These are phyloP conservation scores for Candida dajiaensis DNA, from an alignment of 805 yeast genomes.

Conservation along the genomic window DNA sequence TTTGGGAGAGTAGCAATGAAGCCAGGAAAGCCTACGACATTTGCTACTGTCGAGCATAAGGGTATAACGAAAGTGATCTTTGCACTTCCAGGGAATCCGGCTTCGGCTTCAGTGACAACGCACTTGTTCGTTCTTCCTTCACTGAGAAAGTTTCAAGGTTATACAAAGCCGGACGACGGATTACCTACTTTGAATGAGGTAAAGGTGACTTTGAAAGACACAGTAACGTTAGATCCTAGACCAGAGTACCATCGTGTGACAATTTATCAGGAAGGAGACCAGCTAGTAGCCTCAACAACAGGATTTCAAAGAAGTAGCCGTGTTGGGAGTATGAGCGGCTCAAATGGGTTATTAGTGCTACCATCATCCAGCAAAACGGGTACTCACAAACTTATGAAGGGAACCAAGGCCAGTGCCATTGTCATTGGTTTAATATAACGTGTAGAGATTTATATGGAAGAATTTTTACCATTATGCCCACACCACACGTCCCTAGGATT, in stretches of 20 bases:
- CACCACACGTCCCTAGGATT: too few relatives aligned
- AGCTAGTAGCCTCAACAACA: constrained; percentile 35
- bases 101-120: constrained; percentile 44
- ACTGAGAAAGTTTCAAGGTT: constrained; percentile 32
- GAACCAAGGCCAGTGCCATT: constrained; percentile 22
- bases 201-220: constrained; percentile 28
- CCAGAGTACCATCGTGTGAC: constrained; percentile 47
- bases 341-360: constrained; percentile 39
- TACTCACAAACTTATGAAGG: constrained; percentile 11
- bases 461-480: too few relatives aligned
- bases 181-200: constrained; percentile 28
- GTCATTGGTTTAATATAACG: constrained; percentile 18
- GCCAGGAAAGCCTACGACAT: constrained; percentile 55
- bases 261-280: constrained; percentile 23
- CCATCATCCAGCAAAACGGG: constrained; percentile 28
- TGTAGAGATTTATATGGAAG: too few relatives aligned
- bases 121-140: constrained; percentile 44
- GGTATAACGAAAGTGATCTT: constrained; percentile 30
- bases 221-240: constrained; percentile 37
- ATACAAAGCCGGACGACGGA: constrained; percentile 5
- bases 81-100: constrained; percentile 55
- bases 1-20: constrained; percentile 55
- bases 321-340: constrained; percentile 40
- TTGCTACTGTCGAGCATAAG: constrained; percentile 34
- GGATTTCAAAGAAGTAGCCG: constrained; percentile 49